Evolutionary conservation across 2,329 filamentous ascomycete genomes (phyloP).

Genomic region (Gnomoniopsis smithogilvyi): DNA sequence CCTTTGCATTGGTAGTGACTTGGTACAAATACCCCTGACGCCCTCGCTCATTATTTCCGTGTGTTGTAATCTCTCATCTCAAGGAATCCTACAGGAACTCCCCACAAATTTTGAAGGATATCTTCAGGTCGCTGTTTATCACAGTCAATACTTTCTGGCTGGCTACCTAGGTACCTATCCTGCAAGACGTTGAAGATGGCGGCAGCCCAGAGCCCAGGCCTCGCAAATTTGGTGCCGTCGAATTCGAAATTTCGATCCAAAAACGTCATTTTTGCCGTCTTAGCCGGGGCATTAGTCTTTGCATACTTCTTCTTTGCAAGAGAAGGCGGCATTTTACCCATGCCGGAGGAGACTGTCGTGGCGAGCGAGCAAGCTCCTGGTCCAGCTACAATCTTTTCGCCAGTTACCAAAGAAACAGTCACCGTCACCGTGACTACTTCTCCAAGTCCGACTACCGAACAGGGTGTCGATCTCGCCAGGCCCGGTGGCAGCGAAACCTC

Average conservation of each 20-base stretch:
- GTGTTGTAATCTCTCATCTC: not conserved
- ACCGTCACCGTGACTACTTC: not conserved
- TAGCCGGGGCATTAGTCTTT: slow-evolving; percentile 1
- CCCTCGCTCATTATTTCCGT: not conserved
- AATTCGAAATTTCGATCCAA: slow-evolving; percentile 8
- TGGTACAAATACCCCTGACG: not conserved
- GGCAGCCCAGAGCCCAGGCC: not conserved
- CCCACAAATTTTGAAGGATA: not conserved
- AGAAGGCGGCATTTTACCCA: not conserved
- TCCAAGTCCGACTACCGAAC: not conserved
- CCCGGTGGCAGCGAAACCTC: not conserved
- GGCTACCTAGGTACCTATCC: not conserved
- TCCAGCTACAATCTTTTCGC: not conserved
- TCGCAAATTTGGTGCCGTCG: not conserved
- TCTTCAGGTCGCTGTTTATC: not conserved
- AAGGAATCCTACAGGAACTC: not conserved
- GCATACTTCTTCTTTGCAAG: not conserved
- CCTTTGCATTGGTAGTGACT: not conserved
- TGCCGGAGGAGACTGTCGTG: not conserved
- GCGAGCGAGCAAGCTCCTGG: not conserved
- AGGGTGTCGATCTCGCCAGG: not conserved
- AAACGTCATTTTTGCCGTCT: slow-evolving; percentile 3
- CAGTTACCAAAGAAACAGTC: not conserved
- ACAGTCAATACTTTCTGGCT: not conserved
- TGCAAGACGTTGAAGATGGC: not conserved